Evolutionary conservation across 1,139 yeast species (phyloP).

Genomic region (Candida glucosophila): DNA sequence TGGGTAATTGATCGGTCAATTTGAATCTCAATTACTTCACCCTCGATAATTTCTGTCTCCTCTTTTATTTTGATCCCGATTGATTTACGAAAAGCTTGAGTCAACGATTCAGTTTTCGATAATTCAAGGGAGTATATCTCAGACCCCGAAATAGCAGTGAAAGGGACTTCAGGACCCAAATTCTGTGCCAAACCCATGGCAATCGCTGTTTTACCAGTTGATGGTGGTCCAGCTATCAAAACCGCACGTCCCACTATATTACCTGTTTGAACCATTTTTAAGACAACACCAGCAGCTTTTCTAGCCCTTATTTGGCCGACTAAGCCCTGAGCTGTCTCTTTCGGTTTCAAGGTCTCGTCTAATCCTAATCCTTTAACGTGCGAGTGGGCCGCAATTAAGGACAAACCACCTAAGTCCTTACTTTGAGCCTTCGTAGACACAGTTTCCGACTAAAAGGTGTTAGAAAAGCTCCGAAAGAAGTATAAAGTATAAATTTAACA

Average conservation of each 20-base stretch:
- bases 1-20: slow-evolving; percentile 95
- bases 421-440: slow-evolving; percentile 28
- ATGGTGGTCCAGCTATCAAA: slow-evolving; percentile 94
- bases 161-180: slow-evolving; percentile 87
- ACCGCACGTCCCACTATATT: slow-evolving; percentile 96
- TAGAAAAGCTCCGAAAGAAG: slow-evolving; percentile 4
- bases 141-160: slow-evolving; percentile 89
- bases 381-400: slow-evolving; percentile 91
- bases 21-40: slow-evolving; percentile 97
- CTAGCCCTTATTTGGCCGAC: slow-evolving; percentile 95
- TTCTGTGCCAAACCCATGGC: slow-evolving; percentile 95
- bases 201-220: slow-evolving; percentile 97
- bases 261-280: slow-evolving; percentile 90
- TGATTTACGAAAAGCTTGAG: slow-evolving; percentile 91
- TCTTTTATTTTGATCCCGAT: slow-evolving; percentile 94
- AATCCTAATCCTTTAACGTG: slow-evolving; percentile 94
- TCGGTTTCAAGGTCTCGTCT: slow-evolving; percentile 82
- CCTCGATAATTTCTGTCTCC: slow-evolving; percentile 95
- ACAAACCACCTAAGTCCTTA: slow-evolving; percentile 47
- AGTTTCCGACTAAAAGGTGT: slow-evolving; percentile 14
- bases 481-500: neutral
- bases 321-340: slow-evolving; percentile 82
- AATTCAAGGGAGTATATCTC: slow-evolving; percentile 88
- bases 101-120: slow-evolving; percentile 90
- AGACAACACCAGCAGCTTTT: slow-evolving; percentile 88